Base-by-base conservation (phyloP, 2,329 filamentous ascomycete genomes). In the Orbilia javanica region DNA sequence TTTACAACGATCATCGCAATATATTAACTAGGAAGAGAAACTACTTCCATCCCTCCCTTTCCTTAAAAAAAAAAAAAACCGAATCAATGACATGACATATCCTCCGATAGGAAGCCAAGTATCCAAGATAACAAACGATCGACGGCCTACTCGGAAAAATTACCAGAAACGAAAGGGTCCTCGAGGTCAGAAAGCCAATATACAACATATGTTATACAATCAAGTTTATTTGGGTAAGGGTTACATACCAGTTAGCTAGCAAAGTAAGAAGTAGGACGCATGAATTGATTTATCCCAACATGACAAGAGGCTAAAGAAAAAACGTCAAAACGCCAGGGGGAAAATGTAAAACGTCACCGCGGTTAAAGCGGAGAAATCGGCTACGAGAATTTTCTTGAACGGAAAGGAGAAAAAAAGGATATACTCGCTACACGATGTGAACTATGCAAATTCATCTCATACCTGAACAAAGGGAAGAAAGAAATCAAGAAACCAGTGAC, bases 81-180 rank as follows among this genome's bases (percentile, higher is more conserved):
- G 36, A 10, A 53, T 53, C 25, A 20, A 52, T 29, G 48, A 52
- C 22, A 31, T n/a, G 20, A 25, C 8, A 25, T 10, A 10, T 25
- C 6, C 22, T 52, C 22, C 15, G 48, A 52, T 34, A 55, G 29
- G 29, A 57, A 57, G 52, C 52, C 52, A 57, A 57, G 52, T 2
- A 11, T n/a, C 52, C n/a, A 57, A 57, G 52, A 13, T 25, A 27
- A 22, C 15, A 25, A n/a, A 5, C 22, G 52, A 57, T 57, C 52
- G 52, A 57, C 52, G 7, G n/a, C n/a, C n/a, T 11, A 7, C 29
- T 36, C n/a, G 29, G 18, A 36, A 18, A 36, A 57, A 36, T 34
- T n/a, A 36, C n/a, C 18, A 55, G 36, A 57, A 34, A n/a, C n/a
- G n/a, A 36, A 55, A 20, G 31, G 25, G 5, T 3, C 44, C 4